Conservation (phyloP, 257 asterid genomes). For the Leptodermis oblonga region DNA sequence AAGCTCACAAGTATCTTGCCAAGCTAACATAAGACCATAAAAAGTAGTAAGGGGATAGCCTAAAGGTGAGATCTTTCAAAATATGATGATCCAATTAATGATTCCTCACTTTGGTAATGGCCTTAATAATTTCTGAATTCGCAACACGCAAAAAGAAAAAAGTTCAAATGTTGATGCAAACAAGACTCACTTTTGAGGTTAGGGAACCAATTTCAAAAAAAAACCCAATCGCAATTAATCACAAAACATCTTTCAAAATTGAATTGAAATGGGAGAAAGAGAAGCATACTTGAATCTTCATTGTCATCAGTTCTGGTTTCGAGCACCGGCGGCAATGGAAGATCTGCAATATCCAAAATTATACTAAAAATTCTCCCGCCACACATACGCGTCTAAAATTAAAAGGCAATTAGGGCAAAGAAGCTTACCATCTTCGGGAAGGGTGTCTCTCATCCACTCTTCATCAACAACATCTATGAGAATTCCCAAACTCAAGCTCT, state of each 20-base stretch:
- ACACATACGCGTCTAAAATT: background rate
- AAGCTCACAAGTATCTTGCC: background rate
- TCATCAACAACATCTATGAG: constrained; percentile 74
- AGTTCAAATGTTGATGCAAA: too few species aligned
- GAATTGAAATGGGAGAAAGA: background rate
- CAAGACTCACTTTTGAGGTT: background rate
- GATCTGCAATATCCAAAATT: constrained; percentile 59
- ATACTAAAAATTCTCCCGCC: background rate
- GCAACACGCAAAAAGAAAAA: background rate
- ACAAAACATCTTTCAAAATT: background rate
- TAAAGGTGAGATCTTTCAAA: background rate
- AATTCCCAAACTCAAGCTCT: constrained; percentile 48
- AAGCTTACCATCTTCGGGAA: constrained; percentile 62
- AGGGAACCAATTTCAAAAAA: background rate
- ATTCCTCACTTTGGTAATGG: background rate
- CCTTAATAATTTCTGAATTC: background rate
- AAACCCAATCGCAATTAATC: background rate
- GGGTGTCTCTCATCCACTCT: constrained; percentile 84
- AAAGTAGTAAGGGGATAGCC: background rate
- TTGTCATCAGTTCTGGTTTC: constrained; percentile 57
- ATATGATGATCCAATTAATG: background rate
- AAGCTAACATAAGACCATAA: background rate
- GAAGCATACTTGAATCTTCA: constrained; percentile 61
- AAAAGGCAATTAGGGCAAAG: background rate
- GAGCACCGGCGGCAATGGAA: constrained; percentile 55